phyloP scores from a whole-genome alignment of 495 filamentous ascomycete species.

The Stereocaulon alpinum region DNA sequence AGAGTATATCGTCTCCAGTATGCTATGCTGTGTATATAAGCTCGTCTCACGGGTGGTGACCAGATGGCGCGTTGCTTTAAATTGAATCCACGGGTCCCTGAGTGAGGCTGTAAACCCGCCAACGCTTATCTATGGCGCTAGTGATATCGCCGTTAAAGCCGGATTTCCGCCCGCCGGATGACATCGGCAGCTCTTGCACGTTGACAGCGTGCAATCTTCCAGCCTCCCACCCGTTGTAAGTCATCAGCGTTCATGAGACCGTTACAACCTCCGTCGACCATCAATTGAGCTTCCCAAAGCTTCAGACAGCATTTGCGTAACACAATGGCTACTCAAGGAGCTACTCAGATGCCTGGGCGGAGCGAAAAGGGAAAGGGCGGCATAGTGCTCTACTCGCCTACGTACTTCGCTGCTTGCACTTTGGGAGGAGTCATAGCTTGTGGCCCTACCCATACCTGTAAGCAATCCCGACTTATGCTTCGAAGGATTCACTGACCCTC shows the following conservation, averaged over 20 bases:
- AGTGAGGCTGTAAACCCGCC: not conserved
- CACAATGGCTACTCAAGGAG: conserved; percentile 15
- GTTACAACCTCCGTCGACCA: not conserved
- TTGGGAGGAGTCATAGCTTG: conserved; percentile 60
- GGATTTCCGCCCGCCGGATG: conserved; percentile 7
- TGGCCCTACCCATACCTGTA: conserved; percentile 38
- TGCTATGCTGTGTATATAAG: not conserved
- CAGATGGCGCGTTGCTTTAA: too few species aligned
- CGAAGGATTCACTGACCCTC: conserved; percentile 34
- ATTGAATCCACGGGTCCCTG: too few species aligned
- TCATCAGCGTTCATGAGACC: not conserved
- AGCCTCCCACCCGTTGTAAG: not conserved
- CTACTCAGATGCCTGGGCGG: conserved; percentile 18
- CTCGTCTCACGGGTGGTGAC: too few species aligned
- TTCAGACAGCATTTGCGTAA: not conserved
- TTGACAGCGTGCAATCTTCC: not conserved
- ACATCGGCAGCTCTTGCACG: not conserved
- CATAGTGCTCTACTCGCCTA: conserved; percentile 57
- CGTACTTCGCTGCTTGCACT: conserved; percentile 56
- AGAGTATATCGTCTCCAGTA: too few species aligned
- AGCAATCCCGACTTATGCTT: not conserved
- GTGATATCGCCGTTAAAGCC: conserved; percentile 1
- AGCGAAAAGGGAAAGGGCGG: conserved; percentile 14
- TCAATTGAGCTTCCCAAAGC: conserved; percentile 9
- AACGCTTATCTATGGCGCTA: conserved; percentile 8